Conservation (phyloP, 208 protist species). For the Leishmania arabica region DNA sequence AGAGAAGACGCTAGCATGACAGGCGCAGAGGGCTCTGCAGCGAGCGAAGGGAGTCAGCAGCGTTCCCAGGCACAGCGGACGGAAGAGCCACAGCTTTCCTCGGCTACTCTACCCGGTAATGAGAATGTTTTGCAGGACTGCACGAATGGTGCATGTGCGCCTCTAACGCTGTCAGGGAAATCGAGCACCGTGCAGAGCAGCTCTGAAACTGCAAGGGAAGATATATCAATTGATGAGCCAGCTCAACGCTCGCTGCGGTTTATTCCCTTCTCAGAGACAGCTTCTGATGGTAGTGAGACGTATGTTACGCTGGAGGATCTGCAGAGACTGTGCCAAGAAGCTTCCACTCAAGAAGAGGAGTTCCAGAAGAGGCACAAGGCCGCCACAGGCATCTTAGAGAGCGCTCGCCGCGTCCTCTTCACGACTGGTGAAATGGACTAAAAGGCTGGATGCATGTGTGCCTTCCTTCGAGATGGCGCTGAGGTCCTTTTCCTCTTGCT, state of each 20-base stretch:
- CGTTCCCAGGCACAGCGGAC: background rate
- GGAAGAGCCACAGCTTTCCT: background rate
- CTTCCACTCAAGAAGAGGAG: constrained; percentile 49
- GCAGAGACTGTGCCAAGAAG: constrained; percentile 54
- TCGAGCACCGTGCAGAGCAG: background rate
- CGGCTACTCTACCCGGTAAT: background rate
- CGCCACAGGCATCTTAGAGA: constrained; percentile 54
- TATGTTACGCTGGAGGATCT: constrained; percentile 67
- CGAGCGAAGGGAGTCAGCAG: background rate
- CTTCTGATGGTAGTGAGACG: constrained; percentile 35
- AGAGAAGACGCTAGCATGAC: constrained; percentile 17
- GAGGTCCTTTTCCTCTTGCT: background rate
- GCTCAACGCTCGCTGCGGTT: constrained; percentile 28
- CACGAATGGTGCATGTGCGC: background rate
- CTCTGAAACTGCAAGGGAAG: background rate
- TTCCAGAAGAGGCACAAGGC: constrained; percentile 45
- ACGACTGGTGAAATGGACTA: constrained; percentile 16
- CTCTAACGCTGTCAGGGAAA: background rate
- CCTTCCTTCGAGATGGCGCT: background rate
- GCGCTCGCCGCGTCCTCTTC: constrained; percentile 52
- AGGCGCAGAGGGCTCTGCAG: background rate
- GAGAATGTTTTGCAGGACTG: constrained; percentile 7
- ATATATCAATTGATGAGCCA: background rate
- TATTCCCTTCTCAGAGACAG: constrained; percentile 60
- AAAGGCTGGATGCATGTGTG: background rate